Percentiles rank a stretch among this genome's conserved stretches.
These are phyloP conservation scores for Kodamaea sp. DNA, from an alignment of 1,139 yeast species.

Conservation along the genomic window DNA sequence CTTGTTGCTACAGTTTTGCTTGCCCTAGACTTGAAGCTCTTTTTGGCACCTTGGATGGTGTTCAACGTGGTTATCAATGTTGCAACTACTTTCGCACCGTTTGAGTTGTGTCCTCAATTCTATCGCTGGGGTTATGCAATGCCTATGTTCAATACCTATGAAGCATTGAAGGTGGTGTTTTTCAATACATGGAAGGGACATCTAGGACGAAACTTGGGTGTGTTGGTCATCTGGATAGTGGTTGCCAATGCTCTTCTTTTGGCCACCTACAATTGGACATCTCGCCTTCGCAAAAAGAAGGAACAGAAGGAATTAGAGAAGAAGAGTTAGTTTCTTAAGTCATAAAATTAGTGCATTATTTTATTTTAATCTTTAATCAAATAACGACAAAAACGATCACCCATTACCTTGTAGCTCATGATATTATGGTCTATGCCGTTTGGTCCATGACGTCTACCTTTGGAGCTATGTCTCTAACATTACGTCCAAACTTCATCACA, in stretches of 20 bases:
- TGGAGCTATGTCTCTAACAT: constrained; percentile 23
- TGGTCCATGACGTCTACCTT: constrained; percentile 33
- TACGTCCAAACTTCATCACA: constrained; percentile 35
- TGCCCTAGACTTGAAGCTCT: constrained; percentile 44
- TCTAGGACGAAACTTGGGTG: constrained; percentile 59
- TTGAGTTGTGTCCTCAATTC: constrained; percentile 53
- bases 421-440: constrained; percentile 11
- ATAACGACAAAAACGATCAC: neutral
- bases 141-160: constrained; percentile 64
- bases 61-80: constrained; percentile 61
- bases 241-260: constrained; percentile 33
- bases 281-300: too few relatives aligned
- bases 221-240: constrained; percentile 60
- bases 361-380: too few relatives aligned
- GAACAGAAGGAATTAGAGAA: neutral
- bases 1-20: constrained; percentile 51
- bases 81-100: constrained; percentile 61
- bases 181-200: constrained; percentile 56
- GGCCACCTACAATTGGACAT: too few relatives aligned
- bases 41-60: constrained; percentile 62
- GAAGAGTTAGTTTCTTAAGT: too few relatives aligned
- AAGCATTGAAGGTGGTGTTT: constrained; percentile 56
- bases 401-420: neutral
- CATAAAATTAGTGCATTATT: too few relatives aligned
- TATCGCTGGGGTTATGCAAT: constrained; percentile 65